A percentile compares a stretch with the other conserved stretches of the same genome.
These are phyloP conservation scores for Daldinia concentrica DNA, from an alignment of 495 filamentous ascomycete species.

Conservation along the genomic window DNA sequence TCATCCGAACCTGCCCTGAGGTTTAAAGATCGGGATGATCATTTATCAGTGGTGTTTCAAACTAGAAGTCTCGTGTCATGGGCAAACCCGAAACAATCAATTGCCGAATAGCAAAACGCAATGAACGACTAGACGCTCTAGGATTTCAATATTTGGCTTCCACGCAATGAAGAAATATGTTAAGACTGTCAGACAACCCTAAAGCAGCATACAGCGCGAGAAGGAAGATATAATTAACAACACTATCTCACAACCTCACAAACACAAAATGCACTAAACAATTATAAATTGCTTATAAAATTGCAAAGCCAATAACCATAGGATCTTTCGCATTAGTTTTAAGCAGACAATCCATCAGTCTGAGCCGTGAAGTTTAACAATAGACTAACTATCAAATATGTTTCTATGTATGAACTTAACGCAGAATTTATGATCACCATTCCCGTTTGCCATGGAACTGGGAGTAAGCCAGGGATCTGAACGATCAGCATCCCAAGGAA, in stretches of 20 bases:
- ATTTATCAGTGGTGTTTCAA: constrained; percentile 30
- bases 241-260: too few species aligned
- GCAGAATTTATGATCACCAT: constrained; percentile 39
- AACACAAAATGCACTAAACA: too few species aligned
- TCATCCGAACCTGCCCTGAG: constrained; percentile 29
- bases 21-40: constrained; percentile 27
- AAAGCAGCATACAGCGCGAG: background rate
- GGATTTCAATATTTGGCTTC: background rate
- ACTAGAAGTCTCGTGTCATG: constrained; percentile 8
- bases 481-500: constrained; percentile 37
- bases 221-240: background rate
- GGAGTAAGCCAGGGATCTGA: constrained; percentile 34
- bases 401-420: constrained; percentile 13
- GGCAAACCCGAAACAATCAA: constrained; percentile 26
- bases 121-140: constrained; percentile 5
- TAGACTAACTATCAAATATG: background rate
- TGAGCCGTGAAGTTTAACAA: constrained; percentile 1
- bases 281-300: background rate
- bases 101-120: constrained; percentile 30
- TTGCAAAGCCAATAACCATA: constrained; percentile 3
- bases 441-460: constrained; percentile 41
- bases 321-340: background rate
- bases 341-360: background rate
- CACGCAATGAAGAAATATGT: background rate
- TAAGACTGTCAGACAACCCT: background rate